phyloP scores from a whole-genome alignment of 192 early-diverging fungal species.

The Pilaira anomala region DNA sequence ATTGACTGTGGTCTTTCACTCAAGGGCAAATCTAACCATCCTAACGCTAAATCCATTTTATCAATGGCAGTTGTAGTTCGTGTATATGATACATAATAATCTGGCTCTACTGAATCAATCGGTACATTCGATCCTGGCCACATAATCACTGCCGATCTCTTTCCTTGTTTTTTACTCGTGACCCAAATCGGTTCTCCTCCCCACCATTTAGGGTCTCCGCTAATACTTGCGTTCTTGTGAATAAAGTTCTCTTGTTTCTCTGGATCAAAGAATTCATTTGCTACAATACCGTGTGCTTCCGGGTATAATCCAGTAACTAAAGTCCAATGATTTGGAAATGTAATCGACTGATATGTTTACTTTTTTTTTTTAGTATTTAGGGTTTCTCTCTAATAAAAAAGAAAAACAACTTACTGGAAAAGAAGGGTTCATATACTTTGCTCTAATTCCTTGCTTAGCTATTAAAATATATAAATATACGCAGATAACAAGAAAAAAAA shows the following conservation, averaged over 20 bases:
- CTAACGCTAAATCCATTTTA: constrained; percentile 58
- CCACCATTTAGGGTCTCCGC: constrained; percentile 79
- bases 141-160: constrained; percentile 75
- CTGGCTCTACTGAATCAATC: constrained; percentile 55
- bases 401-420: constrained; percentile 52
- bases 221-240: constrained; percentile 65
- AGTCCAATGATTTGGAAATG: constrained; percentile 93
- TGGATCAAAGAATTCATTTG: constrained; percentile 79
- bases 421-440: constrained; percentile 63
- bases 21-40: constrained; percentile 78
- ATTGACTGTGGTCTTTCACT: constrained; percentile 70
- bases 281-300: constrained; percentile 88
- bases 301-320: constrained; percentile 92
- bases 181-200: constrained; percentile 91
- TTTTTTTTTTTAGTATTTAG: too few species aligned
- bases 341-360: constrained; percentile 64
- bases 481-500: too few species aligned
- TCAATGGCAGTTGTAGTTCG: constrained; percentile 39
- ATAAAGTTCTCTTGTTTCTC: constrained; percentile 67
- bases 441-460: constrained; percentile 48
- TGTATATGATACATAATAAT: constrained; percentile 59
- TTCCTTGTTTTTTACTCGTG: constrained; percentile 71
- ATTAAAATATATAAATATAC: too few species aligned
- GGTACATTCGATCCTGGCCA: constrained; percentile 79
- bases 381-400: neutral